phyloP scores from a whole-genome alignment of 2,329 filamentous ascomycete species.

The Penicillium verrucosum region DNA sequence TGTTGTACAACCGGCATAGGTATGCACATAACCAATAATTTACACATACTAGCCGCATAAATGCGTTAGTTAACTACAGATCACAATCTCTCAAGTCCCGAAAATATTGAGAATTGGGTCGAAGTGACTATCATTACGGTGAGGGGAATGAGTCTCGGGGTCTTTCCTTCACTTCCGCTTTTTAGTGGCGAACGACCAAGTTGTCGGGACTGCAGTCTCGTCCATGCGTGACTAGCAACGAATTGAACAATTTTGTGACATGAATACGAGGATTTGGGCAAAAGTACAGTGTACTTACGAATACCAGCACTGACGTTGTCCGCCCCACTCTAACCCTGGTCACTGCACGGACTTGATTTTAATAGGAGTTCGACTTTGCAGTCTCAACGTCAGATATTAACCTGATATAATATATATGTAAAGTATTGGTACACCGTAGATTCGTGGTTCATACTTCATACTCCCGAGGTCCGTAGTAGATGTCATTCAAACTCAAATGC shows the following conservation, averaged over 20 bases:
- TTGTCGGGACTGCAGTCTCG: neutral
- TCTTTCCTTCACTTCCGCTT: neutral
- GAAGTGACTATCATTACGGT: neutral
- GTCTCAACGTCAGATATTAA: neutral
- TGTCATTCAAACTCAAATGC: neutral
- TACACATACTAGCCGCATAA: neutral
- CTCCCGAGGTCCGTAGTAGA: too few relatives aligned
- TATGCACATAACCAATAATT: neutral
- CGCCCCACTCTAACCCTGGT: neutral
- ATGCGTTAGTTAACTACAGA: neutral
- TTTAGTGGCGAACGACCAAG: neutral
- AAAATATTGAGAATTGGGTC: neutral
- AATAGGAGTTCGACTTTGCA: neutral
- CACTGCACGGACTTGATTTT: neutral
- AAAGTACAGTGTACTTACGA: neutral
- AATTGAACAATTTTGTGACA: slow-evolving; percentile 1
- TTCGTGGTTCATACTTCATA: neutral
- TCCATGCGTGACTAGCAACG: neutral
- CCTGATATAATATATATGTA: neutral
- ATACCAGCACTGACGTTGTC: neutral
- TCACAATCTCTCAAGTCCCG: neutral
- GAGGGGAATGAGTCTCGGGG: neutral
- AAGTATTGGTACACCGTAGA: neutral
- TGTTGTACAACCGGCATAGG: neutral
- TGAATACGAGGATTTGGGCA: neutral